phyloP scores from a whole-genome alignment of 2,329 filamentous ascomycete genomes.

The Nemania serpens region DNA sequence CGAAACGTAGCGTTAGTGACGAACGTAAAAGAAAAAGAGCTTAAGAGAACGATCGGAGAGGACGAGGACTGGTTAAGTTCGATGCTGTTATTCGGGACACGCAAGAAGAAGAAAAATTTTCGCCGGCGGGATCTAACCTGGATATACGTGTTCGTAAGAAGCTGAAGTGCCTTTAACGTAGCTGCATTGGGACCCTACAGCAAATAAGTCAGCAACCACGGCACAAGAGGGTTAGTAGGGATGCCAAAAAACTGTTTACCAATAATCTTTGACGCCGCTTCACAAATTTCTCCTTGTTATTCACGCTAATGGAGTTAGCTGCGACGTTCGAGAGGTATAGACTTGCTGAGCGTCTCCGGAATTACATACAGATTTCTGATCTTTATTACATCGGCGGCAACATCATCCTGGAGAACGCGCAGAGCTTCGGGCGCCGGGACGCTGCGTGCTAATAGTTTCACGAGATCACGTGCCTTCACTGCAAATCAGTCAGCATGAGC shows the following conservation, averaged over 20 bases:
- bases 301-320: conserved; percentile 82
- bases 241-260: conserved; percentile 3
- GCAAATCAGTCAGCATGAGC: conserved; percentile 10
- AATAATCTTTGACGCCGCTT: conserved; percentile 93
- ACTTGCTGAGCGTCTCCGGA: neutral
- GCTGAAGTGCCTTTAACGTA: conserved; percentile 82
- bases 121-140: conserved; percentile 53
- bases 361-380: conserved; percentile 24
- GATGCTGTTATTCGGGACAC: neutral
- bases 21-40: too few species aligned
- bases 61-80: neutral
- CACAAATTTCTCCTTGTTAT: conserved; percentile 93
- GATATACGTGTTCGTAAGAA: conserved; percentile 90
- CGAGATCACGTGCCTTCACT: conserved; percentile 88
- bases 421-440: conserved; percentile 92
- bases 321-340: neutral
- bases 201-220: conserved; percentile 2
- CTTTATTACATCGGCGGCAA: conserved; percentile 85
- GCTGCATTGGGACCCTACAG: conserved; percentile 78
- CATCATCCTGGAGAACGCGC: conserved; percentile 90
- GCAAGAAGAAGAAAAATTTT: neutral
- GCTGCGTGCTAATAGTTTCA: conserved; percentile 88
- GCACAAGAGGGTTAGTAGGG: neutral
- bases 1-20: conserved; percentile 2
- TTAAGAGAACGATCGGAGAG: neutral